Conservation (phyloP, 768 basidiomycete genomes). For the Suillus brevipes region DNA sequence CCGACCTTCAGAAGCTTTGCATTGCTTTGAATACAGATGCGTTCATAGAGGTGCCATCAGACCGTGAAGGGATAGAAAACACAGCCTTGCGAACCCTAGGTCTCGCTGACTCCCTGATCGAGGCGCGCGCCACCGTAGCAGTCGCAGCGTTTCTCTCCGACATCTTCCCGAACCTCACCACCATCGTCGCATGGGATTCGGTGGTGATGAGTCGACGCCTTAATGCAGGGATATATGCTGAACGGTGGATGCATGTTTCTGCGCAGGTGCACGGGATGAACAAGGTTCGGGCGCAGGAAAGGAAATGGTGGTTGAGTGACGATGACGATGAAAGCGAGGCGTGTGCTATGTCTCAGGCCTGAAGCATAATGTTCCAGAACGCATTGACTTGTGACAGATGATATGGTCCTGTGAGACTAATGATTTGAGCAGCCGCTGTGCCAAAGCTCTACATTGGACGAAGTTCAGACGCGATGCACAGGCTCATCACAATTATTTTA, state of each 20-base stretch:
- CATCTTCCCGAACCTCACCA: slow-evolving; percentile 6
- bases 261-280: slow-evolving; percentile 5
- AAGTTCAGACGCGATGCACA: neutral
- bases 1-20: slow-evolving; percentile 1
- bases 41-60: neutral
- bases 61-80: slow-evolving; percentile 1
- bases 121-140: neutral
- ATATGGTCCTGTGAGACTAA: neutral
- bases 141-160: slow-evolving; percentile 11
- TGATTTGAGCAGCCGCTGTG: neutral
- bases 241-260: slow-evolving; percentile 6
- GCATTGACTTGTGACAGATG: neutral
- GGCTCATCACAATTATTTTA: neutral
- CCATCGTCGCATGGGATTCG: slow-evolving; percentile 1
- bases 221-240: slow-evolving; percentile 1
- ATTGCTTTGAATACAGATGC: slow-evolving; percentile 6
- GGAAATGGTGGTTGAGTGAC: slow-evolving; percentile 5
- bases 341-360: neutral
- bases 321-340: neutral
- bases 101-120: slow-evolving; percentile 3
- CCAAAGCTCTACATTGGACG: neutral
- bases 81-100: neutral
- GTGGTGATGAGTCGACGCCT: neutral
- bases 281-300: slow-evolving; percentile 8
- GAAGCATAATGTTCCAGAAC: neutral